Evolutionary conservation across 1,284 basidiomycete species (phyloP), one percentile per base, ranked within the genome.

Genomic region (Ustilago bromivora): DNA sequence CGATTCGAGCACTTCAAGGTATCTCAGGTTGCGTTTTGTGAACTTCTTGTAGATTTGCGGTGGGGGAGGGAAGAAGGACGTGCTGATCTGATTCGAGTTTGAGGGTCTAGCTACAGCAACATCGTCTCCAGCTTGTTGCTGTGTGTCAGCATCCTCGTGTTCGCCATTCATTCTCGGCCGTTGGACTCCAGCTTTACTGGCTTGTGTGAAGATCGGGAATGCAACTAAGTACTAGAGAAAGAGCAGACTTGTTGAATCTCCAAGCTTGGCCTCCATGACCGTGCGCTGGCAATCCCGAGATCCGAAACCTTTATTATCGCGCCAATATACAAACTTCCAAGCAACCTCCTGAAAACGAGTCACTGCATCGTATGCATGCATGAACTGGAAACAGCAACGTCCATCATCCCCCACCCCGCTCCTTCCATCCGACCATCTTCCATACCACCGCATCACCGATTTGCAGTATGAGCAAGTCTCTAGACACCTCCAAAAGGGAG

Each of bases 41-140:
- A 80, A 83, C 49, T 66, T 69, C 34, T 60, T 68, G 65, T 79
- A 83, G 19, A 82, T 66, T 31, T 71, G 65, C 31, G 82, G 82
- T 8, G 80, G 80, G 1, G 82, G 80, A n/a, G 82, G 82, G 49
- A 80, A 83, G 61, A 83, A 76, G 13, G 80, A 80, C 4, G 80
- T 81, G 68, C 66, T 79, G 53, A 78, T 74, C 56, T 75, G 76
- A 28, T 68, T 69, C 59, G 66, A 61, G 36, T 57, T 69, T 35
- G 71, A 66, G 12, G 71, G 35, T 8, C 65, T 66, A 0, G 71
- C 71, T 17, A 36, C 65, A n/a, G 56, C 47, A 4, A 9, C 38
- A 12, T 66, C 66, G 32, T 35, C 55, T 8, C 47, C 34, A 9
- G 58, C 55, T 28, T 62, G 61, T 4, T 59, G 61, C 13, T 66